Evolutionary conservation across 2,329 filamentous ascomycete species (phyloP).

Genomic region (Scedosporium boydii): DNA sequence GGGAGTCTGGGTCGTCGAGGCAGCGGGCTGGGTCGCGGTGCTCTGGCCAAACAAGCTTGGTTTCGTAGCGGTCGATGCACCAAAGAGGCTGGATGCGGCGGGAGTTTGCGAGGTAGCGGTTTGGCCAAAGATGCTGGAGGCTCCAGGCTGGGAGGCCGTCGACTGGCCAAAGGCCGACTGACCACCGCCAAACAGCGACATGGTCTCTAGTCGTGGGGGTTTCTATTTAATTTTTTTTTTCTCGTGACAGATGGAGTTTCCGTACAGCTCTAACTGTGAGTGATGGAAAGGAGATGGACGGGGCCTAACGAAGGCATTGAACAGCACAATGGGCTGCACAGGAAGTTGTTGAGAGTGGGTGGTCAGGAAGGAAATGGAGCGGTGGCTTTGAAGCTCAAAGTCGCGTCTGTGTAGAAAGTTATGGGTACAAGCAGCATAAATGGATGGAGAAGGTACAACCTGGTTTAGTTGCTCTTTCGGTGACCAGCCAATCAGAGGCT

Average conservation of each 20-base stretch:
- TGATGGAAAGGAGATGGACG: too few relatives aligned
- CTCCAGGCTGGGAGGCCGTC: neutral
- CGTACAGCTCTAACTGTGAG: neutral
- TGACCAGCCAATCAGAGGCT: slow-evolving; percentile 9
- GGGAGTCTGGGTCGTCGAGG: slow-evolving; percentile 7
- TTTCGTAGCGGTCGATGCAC: slow-evolving; percentile 14
- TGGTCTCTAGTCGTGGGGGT: slow-evolving; percentile 6
- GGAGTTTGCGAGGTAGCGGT: neutral
- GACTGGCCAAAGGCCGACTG: slow-evolving; percentile 27
- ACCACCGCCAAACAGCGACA: slow-evolving; percentile 15
- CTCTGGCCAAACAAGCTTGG: slow-evolving; percentile 10
- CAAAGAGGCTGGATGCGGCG: slow-evolving; percentile 15
- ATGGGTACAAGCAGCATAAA: neutral
- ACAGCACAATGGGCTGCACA: too few relatives aligned
- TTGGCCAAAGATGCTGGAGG: slow-evolving; percentile 2
- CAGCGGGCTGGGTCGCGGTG: slow-evolving; percentile 8
- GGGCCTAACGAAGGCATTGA: too few relatives aligned
- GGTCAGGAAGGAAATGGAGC: too few relatives aligned
- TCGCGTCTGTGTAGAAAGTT: neutral
- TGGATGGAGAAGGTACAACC: too few relatives aligned
- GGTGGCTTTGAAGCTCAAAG: neutral
- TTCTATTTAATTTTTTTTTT: slow-evolving; percentile 7
- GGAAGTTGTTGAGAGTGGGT: too few relatives aligned
- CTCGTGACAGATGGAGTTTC: neutral
- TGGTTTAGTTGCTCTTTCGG: slow-evolving; percentile 5